Conservation (phyloP, 768 basidiomycete genomes). For the Mycena maculata region DNA sequence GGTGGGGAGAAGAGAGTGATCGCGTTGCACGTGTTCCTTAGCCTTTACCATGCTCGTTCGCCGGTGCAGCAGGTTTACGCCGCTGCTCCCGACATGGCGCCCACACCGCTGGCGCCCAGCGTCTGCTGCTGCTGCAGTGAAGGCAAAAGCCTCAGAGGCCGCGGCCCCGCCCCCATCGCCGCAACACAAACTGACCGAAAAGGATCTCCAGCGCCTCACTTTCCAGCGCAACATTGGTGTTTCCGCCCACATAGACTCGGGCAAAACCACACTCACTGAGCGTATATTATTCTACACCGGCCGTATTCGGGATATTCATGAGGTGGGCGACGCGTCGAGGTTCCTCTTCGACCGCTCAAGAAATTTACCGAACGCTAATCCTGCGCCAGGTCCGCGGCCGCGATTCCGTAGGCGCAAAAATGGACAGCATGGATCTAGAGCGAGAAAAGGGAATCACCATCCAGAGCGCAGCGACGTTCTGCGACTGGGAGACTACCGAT, state of each 20-base stretch:
- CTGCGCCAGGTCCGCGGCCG: slow-evolving; percentile 84
- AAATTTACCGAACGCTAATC: slow-evolving; percentile 11
- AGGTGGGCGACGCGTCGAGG: slow-evolving; percentile 66
- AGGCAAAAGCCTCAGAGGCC: slow-evolving; percentile 17
- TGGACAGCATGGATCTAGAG: slow-evolving; percentile 99
- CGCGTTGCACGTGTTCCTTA: background rate
- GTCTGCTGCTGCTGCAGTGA: slow-evolving; percentile 30
- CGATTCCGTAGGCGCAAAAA: slow-evolving; percentile 97
- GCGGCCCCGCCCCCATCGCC: slow-evolving; percentile 45
- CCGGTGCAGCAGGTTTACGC: slow-evolving; percentile 24
- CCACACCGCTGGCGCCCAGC: slow-evolving; percentile 31
- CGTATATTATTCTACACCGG: slow-evolving; percentile 97
- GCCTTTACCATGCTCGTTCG: slow-evolving; percentile 9
- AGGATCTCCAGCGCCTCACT: slow-evolving; percentile 72
- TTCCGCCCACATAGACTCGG: slow-evolving; percentile 95
- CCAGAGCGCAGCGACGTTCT: slow-evolving; percentile 98
- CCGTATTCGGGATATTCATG: slow-evolving; percentile 94
- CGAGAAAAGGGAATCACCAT: slow-evolving; percentile 99
- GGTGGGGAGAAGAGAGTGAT: background rate
- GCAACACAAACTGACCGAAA: slow-evolving; percentile 64
- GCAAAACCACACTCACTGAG: slow-evolving; percentile 98
- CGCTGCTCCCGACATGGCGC: slow-evolving; percentile 22
- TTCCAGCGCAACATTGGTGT: slow-evolving; percentile 97
- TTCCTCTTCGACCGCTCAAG: slow-evolving; percentile 21
- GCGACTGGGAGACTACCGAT: slow-evolving; percentile 88